These are phyloP conservation scores for Protea cynaroides DNA, from an alignment of 164 flowering plant genomes.

Conservation along the genomic window DNA sequence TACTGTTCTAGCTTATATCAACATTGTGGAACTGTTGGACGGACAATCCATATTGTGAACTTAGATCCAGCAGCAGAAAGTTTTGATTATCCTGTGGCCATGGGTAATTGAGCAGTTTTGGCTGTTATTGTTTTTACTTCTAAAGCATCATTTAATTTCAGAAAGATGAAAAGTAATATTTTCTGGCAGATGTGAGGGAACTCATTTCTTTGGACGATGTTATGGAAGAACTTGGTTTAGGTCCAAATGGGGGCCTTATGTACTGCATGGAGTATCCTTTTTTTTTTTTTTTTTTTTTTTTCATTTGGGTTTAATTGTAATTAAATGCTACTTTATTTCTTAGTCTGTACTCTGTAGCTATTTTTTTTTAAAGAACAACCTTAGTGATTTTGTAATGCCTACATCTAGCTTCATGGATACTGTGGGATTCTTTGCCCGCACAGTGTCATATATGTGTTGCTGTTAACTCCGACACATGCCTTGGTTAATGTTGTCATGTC, in stretches of 20 bases:
- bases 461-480: too few relatives aligned
- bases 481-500: too few relatives aligned
- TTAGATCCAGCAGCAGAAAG: slow-evolving; percentile 98
- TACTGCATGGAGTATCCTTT: slow-evolving; percentile 99
- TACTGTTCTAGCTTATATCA: slow-evolving; percentile 81
- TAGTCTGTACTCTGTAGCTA: too few relatives aligned
- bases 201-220: slow-evolving; percentile 92
- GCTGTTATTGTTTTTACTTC: not conserved
- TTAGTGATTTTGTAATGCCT: too few relatives aligned
- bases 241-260: slow-evolving; percentile 95
- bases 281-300: slow-evolving; percentile 9
- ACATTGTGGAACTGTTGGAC: slow-evolving; percentile 68
- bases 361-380: too few relatives aligned
- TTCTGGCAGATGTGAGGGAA: slow-evolving; percentile 79
- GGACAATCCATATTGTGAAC: slow-evolving; percentile 76
- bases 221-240: slow-evolving; percentile 90
- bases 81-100: slow-evolving; percentile 92
- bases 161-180: slow-evolving; percentile 1
- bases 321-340: not conserved
- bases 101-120: slow-evolving; percentile 41
- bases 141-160: not conserved
- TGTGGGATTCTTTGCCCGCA: too few relatives aligned
- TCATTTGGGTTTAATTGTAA: slow-evolving; percentile 4
- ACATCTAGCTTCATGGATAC: too few relatives aligned
- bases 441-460: too few relatives aligned